Percentiles rank a stretch among this genome's conserved stretches.
phyloP scores from a whole-genome alignment of 1,284 basidiomycete genomes.

The Crucibulum cyathiforme region DNA sequence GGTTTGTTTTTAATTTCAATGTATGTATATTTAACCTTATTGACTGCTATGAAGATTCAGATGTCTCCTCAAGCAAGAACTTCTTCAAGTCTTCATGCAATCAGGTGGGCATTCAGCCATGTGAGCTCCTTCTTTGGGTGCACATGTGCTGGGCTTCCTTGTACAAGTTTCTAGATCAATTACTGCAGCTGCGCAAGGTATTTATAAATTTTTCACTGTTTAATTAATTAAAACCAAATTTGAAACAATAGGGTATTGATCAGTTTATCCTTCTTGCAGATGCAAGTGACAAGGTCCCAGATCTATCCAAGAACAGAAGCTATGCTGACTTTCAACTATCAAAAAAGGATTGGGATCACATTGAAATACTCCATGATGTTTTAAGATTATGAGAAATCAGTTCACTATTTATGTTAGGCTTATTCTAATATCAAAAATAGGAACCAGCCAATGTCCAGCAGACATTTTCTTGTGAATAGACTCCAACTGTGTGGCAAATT shows the following conservation, averaged over 20 bases:
- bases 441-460: no score
- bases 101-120: background rate
- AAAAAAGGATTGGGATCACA: constrained; percentile 18
- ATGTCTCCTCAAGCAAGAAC: background rate
- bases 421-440: constrained; percentile 14
- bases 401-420: constrained; percentile 6
- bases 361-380: constrained; percentile 23
- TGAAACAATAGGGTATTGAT: constrained; percentile 21
- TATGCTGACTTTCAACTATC: constrained; percentile 23
- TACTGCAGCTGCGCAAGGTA: no score
- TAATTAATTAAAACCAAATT: no score
- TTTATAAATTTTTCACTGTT: no score
- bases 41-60: background rate
- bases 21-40: background rate
- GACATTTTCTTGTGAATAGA: constrained; percentile 19
- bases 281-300: constrained; percentile 21
- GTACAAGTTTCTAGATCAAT: background rate
- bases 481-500: constrained; percentile 28
- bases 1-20: background rate
- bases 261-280: constrained; percentile 28
- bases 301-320: constrained; percentile 19
- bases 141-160: background rate
- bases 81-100: background rate
- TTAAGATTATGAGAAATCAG: constrained; percentile 14
- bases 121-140: background rate